phyloP scores from a whole-genome alignment of 2,329 filamentous ascomycete genomes.

The Tympanopsis confertula region DNA sequence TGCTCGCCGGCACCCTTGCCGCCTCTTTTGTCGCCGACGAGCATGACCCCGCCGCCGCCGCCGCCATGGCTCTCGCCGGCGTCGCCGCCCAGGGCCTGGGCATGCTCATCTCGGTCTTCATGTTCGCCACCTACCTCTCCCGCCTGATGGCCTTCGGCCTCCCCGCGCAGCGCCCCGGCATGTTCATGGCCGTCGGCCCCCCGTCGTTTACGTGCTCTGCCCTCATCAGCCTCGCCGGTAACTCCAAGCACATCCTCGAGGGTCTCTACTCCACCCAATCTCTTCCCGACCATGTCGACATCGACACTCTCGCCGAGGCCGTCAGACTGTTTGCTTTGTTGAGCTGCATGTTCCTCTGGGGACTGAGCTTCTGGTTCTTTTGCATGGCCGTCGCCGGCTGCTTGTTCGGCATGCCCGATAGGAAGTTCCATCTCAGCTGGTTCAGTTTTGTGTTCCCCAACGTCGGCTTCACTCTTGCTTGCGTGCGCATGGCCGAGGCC shows the following conservation, averaged over 20 bases:
- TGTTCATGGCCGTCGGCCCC: conserved; percentile 55
- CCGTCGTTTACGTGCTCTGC: conserved; percentile 31
- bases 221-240: conserved; percentile 5
- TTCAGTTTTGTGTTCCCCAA: conserved; percentile 59
- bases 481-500: conserved; percentile 41
- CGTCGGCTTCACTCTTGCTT: conserved; percentile 47
- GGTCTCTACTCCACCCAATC: conserved; percentile 5
- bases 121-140: conserved; percentile 48
- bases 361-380: conserved; percentile 45
- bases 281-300: conserved; percentile 19
- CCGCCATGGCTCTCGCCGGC: conserved; percentile 43
- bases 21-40: conserved; percentile 33
- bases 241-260: conserved; percentile 2
- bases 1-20: conserved; percentile 41
- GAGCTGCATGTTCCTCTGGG: conserved; percentile 45
- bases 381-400: conserved; percentile 23
- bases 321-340: conserved; percentile 18
- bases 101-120: conserved; percentile 42
- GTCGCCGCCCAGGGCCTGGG: conserved; percentile 50
- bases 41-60: conserved; percentile 20
- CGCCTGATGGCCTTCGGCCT: conserved; percentile 43
- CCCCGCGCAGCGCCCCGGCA: conserved; percentile 43
- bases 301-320: conserved; percentile 10
- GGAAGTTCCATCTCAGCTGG: conserved; percentile 34
- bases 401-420: conserved; percentile 14